Percentiles rank a stretch among this genome's conserved stretches.
Conservation (phyloP, 1,284 basidiomycete species). For the Ustilago cynodontis region DNA sequence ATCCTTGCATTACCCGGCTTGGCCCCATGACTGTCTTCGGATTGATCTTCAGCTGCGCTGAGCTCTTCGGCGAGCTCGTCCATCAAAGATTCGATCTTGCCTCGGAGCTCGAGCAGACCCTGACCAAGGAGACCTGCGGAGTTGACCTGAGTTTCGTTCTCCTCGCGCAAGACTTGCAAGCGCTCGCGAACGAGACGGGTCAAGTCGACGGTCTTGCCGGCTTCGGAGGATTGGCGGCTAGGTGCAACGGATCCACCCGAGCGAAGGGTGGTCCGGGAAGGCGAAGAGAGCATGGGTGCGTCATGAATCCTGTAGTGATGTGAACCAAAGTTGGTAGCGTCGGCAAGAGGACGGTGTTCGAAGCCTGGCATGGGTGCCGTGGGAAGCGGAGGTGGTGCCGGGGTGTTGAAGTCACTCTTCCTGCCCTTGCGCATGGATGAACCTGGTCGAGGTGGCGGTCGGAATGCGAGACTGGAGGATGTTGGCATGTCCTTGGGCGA, state of each 20-base stretch:
- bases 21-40: slow-evolving; percentile 27
- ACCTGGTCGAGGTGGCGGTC: slow-evolving; percentile 51
- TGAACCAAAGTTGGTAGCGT: slow-evolving; percentile 40
- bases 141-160: slow-evolving; percentile 58
- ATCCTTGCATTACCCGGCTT: slow-evolving; percentile 29
- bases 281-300: slow-evolving; percentile 20
- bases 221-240: slow-evolving; percentile 27
- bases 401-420: slow-evolving; percentile 56
- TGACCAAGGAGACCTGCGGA: slow-evolving; percentile 65
- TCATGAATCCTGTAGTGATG: slow-evolving; percentile 27
- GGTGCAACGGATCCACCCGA: slow-evolving; percentile 2
- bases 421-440: slow-evolving; percentile 52
- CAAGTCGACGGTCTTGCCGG: slow-evolving; percentile 37
- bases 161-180: slow-evolving; percentile 47
- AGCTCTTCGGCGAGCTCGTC: slow-evolving; percentile 61
- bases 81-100: slow-evolving; percentile 59
- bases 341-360: slow-evolving; percentile 29
- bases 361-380: slow-evolving; percentile 30
- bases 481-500: slow-evolving; percentile 47
- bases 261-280: slow-evolving; percentile 14
- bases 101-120: slow-evolving; percentile 57
- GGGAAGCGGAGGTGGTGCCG: slow-evolving; percentile 45
- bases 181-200: slow-evolving; percentile 44
- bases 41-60: slow-evolving; percentile 39
- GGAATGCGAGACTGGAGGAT: slow-evolving; percentile 46